phyloP scores from a whole-genome alignment of 371 early-diverging fungal species.

The Apophysomyces ossiformis region DNA sequence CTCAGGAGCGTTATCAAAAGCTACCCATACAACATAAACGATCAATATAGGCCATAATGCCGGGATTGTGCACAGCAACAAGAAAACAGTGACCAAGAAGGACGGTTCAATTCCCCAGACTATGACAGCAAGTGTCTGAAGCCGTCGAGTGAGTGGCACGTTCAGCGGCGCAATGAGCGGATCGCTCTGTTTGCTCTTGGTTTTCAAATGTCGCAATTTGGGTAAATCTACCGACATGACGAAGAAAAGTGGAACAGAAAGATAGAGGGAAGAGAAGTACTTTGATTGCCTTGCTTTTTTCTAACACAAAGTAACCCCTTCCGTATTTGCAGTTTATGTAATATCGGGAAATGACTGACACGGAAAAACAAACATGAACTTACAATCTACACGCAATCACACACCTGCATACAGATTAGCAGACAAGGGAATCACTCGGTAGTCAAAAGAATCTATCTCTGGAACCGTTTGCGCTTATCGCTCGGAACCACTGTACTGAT shows the following conservation, averaged over 20 bases:
- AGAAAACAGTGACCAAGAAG: conserved; percentile 48
- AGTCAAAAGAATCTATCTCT: background rate
- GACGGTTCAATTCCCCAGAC: conserved; percentile 32
- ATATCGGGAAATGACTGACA: too few species aligned
- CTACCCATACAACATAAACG: conserved; percentile 67
- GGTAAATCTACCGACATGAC: conserved; percentile 8
- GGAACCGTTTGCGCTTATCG: too few species aligned
- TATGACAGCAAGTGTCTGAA: conserved; percentile 67
- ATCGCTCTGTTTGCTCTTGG: background rate
- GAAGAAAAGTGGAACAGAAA: background rate
- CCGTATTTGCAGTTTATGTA: background rate
- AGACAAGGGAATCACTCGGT: background rate
- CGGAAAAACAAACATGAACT: too few species aligned
- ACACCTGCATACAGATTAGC: background rate
- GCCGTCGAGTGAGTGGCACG: conserved; percentile 72
- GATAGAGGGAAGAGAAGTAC: background rate
- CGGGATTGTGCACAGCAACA: conserved; percentile 31
- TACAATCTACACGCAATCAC: too few species aligned
- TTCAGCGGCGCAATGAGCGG: conserved; percentile 54
- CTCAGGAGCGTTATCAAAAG: conserved; percentile 65
- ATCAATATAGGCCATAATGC: conserved; percentile 70
- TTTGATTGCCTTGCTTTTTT: background rate
- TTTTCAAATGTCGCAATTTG: background rate
- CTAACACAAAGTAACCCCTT: background rate
- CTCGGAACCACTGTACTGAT: too few species aligned